phyloP scores from a whole-genome alignment of 352 stramenopile genomes.

The Pythium graminicola region DNA sequence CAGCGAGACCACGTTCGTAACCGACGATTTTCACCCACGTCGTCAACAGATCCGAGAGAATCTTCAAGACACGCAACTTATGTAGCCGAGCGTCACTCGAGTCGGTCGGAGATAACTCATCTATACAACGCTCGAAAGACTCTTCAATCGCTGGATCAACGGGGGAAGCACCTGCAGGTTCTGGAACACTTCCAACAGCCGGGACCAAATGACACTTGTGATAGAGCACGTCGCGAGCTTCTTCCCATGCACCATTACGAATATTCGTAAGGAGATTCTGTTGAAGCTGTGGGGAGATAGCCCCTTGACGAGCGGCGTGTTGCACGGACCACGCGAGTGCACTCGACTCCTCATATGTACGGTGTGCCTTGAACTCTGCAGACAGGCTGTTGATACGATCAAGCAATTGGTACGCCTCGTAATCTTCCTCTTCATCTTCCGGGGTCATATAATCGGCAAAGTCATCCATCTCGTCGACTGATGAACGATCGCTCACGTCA shows the following conservation, averaged over 20 bases:
- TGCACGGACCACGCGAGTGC: constrained; percentile 65
- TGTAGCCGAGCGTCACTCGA: constrained; percentile 37
- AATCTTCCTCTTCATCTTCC: constrained; percentile 53
- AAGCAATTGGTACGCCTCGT: constrained; percentile 54
- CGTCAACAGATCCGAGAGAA: constrained; percentile 62
- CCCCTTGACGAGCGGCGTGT: constrained; percentile 52
- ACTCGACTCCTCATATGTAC: constrained; percentile 65
- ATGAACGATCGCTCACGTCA: constrained; percentile 4
- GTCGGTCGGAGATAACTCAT: constrained; percentile 51
- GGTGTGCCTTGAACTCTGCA: constrained; percentile 58
- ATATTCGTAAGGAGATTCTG: constrained; percentile 64
- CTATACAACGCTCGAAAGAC: constrained; percentile 49
- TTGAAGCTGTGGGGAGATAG: constrained; percentile 57
- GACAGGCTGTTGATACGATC: constrained; percentile 61
- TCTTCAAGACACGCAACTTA: constrained; percentile 65
- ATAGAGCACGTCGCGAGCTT: constrained; percentile 75
- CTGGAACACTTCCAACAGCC: constrained; percentile 57
- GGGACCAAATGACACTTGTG: constrained; percentile 72
- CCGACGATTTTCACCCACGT: constrained; percentile 76
- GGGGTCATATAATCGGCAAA: constrained; percentile 43
- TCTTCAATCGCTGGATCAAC: constrained; percentile 31
- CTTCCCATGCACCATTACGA: constrained; percentile 46
- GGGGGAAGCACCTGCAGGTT: constrained; percentile 30
- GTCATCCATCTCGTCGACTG: constrained; percentile 43
- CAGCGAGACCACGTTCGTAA: constrained; percentile 48